Base-by-base conservation (phyloP, 768 basidiomycete species). In the Rhizopogon sp. region DNA sequence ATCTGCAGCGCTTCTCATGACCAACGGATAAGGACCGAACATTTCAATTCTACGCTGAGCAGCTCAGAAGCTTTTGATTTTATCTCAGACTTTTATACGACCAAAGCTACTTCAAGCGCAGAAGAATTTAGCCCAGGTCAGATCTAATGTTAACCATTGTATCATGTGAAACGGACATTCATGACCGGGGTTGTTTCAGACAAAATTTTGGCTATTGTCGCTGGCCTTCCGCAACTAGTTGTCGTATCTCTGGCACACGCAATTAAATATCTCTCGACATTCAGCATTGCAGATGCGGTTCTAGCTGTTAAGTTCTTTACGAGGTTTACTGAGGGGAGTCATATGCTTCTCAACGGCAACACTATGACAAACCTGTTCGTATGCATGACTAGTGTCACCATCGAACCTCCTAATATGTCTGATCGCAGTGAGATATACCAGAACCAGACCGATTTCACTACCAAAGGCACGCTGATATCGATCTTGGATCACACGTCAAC, bases 311-410 rank as follows among this genome's bases (percentile, higher is more conserved):
- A 78, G 22, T 90, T 90, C 66, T 96, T 97, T 72, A 77, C 74
- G 17, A 82, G 74, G 63, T 98, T 98, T 64, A 76, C 89, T 3
- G 82, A 84, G 22, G 79, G 80, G 53, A 79, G 83, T 0, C 86
- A 92, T 59, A 95, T 99, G 95, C 76, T 93, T 20, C 77, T 99
- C 44, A 88, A 87, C 46, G 87, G 85, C 25, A 97, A 93, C 65
- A 96, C 96, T 0, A 71, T 98, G 10, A 79, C 79, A 11, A 98
- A 97, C 65, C 70, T 96, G 72, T 82, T 56, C 14, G 79, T 67
- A 17, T 37, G 39, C 49, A 20, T 6, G 20, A 25, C 3, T 49
- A 5, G 22, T 6, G 2, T 37, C 16, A 5, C 25, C 44, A 22
- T 29, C 7, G 45, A 16, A 20, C 45, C 57, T 43, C 58, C 7